These are phyloP conservation scores for Chaetomium sp. DNA, from an alignment of 2,329 filamentous ascomycete genomes.

Conservation along the genomic window DNA sequence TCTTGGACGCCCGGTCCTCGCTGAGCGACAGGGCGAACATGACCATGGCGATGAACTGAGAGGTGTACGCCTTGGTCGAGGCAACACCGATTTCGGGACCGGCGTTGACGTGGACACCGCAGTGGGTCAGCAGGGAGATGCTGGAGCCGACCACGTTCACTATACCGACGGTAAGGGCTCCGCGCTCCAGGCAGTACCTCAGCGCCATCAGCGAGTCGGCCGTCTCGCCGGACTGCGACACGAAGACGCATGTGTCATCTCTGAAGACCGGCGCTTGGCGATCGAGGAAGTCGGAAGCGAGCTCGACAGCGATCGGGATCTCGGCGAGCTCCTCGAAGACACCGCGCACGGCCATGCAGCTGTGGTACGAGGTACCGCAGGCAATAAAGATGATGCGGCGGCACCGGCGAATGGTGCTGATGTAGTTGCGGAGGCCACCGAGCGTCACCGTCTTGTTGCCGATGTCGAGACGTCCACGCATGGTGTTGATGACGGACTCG, in stretches of 20 bases:
- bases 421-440: constrained; percentile 94
- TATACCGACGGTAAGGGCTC: constrained; percentile 94
- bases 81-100: constrained; percentile 98
- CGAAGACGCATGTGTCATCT: constrained; percentile 98
- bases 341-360: constrained; percentile 98
- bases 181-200: constrained; percentile 96
- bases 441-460: constrained; percentile 94
- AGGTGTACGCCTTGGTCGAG: constrained; percentile 98
- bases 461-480: constrained; percentile 95
- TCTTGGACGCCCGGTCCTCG: constrained; percentile 95
- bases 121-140: constrained; percentile 98
- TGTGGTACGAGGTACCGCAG: constrained; percentile 97
- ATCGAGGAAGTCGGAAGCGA: constrained; percentile 98
- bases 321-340: constrained; percentile 97
- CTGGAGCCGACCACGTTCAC: constrained; percentile 98
- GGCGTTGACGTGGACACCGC: constrained; percentile 99
- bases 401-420: constrained; percentile 93
- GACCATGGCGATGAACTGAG: constrained; percentile 99
- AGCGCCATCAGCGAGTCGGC: constrained; percentile 97
- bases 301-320: constrained; percentile 94
- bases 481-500: constrained; percentile 98
- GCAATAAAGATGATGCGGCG: constrained; percentile 98
- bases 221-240: constrained; percentile 98
- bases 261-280: constrained; percentile 97
- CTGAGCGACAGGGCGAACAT: constrained; percentile 98